Conservation (phyloP, 1,284 basidiomycete species). For the Abortiporus biennis region DNA sequence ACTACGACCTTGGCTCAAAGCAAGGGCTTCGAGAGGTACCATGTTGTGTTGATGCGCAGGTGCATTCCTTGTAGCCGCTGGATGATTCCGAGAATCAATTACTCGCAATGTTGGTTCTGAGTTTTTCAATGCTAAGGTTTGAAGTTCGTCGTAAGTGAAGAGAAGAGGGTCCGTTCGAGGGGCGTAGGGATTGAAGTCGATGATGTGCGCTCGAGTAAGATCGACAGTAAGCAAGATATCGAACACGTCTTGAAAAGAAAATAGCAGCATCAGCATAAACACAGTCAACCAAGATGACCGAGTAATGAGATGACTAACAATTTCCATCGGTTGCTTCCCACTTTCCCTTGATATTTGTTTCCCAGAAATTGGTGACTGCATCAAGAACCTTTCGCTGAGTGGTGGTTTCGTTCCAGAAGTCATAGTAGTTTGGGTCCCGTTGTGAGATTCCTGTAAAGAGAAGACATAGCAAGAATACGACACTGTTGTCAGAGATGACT, state of each 20-base stretch:
- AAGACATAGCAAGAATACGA: slow-evolving; percentile 1
- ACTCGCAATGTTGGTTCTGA: slow-evolving; percentile 49
- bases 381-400: slow-evolving; percentile 51
- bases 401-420: slow-evolving; percentile 67
- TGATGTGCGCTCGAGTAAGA: slow-evolving; percentile 65
- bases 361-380: slow-evolving; percentile 63
- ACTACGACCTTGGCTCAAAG: slow-evolving; percentile 67
- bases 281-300: too few relatives aligned
- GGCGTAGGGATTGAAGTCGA: slow-evolving; percentile 91
- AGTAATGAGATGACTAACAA: slow-evolving; percentile 45
- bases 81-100: slow-evolving; percentile 71
- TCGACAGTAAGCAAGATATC: slow-evolving; percentile 86
- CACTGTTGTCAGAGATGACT: neutral
- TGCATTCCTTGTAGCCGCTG: slow-evolving; percentile 55
- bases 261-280: too few relatives aligned
- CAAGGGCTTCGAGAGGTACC: slow-evolving; percentile 85
- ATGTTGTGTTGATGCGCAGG: slow-evolving; percentile 86
- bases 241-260: slow-evolving; percentile 57
- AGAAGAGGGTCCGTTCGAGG: slow-evolving; percentile 82
- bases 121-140: slow-evolving; percentile 25
- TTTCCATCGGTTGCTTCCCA: slow-evolving; percentile 53
- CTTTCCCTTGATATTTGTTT: slow-evolving; percentile 50
- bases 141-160: slow-evolving; percentile 80
- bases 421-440: slow-evolving; percentile 88
- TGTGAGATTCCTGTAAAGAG: slow-evolving; percentile 69